Conservation (phyloP, 1,284 basidiomycete species). For the Sanghuangporus baumii region DNA sequence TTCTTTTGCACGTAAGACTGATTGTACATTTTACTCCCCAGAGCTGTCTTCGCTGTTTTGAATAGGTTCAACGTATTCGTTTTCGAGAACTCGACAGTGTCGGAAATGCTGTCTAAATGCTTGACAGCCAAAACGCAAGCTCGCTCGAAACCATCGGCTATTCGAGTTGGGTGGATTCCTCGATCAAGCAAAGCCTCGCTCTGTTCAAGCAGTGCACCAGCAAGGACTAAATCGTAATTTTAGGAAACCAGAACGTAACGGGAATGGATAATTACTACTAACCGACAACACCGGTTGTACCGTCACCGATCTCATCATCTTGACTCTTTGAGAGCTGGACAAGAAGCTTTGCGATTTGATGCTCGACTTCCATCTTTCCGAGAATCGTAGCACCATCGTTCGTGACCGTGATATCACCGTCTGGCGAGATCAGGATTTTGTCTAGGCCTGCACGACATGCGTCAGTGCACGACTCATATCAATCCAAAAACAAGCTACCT, state of each 20-base stretch:
- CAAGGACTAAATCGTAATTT: slow-evolving; percentile 64
- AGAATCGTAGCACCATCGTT: slow-evolving; percentile 98
- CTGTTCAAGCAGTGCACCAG: slow-evolving; percentile 91
- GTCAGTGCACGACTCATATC: not conserved
- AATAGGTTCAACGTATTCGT: slow-evolving; percentile 83
- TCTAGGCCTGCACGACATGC: slow-evolving; percentile 67
- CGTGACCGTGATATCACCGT: slow-evolving; percentile 98
- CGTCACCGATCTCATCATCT: slow-evolving; percentile 99
- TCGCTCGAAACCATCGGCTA: slow-evolving; percentile 24
- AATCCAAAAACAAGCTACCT: slow-evolving; percentile 41
- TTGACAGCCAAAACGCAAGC: slow-evolving; percentile 42
- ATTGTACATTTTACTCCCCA: slow-evolving; percentile 92
- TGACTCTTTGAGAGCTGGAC: slow-evolving; percentile 97
- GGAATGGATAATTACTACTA: slow-evolving; percentile 30
- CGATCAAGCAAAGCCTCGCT: slow-evolving; percentile 90
- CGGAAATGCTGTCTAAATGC: slow-evolving; percentile 91
- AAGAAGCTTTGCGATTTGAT: slow-evolving; percentile 96
- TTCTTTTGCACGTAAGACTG: not conserved
- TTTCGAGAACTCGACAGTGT: slow-evolving; percentile 80
- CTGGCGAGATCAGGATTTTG: slow-evolving; percentile 98
- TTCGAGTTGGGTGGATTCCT: slow-evolving; percentile 80
- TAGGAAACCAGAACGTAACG: not conserved
- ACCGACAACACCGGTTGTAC: slow-evolving; percentile 98
- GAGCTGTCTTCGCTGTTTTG: slow-evolving; percentile 93
- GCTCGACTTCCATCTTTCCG: slow-evolving; percentile 96